phyloP scores from a whole-genome alignment of 2,329 filamentous ascomycete species.

The Juglanconis sp. region DNA sequence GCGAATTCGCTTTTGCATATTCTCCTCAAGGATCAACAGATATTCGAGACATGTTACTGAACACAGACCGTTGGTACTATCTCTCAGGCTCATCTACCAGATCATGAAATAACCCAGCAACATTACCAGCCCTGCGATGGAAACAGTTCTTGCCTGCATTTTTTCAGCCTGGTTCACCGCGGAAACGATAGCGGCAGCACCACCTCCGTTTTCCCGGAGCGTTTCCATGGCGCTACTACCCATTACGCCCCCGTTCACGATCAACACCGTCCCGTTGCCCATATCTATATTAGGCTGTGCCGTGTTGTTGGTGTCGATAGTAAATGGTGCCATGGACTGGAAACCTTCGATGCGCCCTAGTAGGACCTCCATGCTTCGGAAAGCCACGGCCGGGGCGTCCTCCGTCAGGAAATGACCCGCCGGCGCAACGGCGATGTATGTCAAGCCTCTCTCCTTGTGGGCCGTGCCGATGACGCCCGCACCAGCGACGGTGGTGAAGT shows the following conservation, averaged over 20 bases:
- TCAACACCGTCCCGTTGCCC: not conserved
- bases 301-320: conserved; percentile 9
- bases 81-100: too few species aligned
- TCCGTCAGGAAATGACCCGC: conserved; percentile 9
- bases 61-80: too few species aligned
- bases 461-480: conserved; percentile 8
- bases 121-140: too few species aligned
- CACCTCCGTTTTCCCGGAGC: too few species aligned
- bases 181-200: too few species aligned
- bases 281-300: not conserved
- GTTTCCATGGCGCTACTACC: too few species aligned
- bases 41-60: too few species aligned
- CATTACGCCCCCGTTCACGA: not conserved
- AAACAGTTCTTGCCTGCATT: too few species aligned
- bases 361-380: conserved; percentile 11
- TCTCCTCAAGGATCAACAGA: too few species aligned
- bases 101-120: too few species aligned
- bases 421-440: conserved; percentile 18
- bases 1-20: too few species aligned
- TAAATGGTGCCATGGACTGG: conserved; percentile 9
- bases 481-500: conserved; percentile 24
- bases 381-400: conserved; percentile 9
- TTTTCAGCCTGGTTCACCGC: too few species aligned
- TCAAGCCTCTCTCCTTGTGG: conserved; percentile 11
- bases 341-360: conserved; percentile 12